Evolutionary conservation across 257 asterid species (phyloP).

Genomic region (Pogostemon cablin): DNA sequence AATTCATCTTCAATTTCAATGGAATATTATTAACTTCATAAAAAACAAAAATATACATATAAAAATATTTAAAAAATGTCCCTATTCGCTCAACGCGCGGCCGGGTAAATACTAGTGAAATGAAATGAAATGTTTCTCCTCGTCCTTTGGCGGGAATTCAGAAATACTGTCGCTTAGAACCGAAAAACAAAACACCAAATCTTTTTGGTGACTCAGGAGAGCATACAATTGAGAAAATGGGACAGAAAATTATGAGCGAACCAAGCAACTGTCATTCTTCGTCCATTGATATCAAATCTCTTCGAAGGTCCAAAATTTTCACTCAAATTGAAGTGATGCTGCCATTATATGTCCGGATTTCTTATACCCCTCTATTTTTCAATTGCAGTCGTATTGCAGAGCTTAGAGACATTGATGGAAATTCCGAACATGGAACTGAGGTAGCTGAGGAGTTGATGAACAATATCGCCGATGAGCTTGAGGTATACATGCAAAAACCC

Average conservation of each 20-base stretch:
- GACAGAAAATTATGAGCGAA: constrained; percentile 27
- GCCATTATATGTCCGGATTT: constrained; percentile 10
- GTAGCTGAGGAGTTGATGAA: constrained; percentile 46
- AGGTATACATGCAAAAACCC: constrained; percentile 41
- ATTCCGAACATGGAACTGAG: constrained; percentile 28
- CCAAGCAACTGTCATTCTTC: constrained; percentile 26
- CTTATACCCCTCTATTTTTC: not conserved
- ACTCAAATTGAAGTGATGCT: constrained; percentile 4
- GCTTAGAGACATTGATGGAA: constrained; percentile 47
- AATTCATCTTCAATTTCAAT: too few species aligned
- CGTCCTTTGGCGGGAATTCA: too few species aligned
- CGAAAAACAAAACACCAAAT: too few species aligned
- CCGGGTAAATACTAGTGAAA: too few species aligned
- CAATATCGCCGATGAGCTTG: constrained; percentile 47
- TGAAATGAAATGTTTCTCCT: too few species aligned
- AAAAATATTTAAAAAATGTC: too few species aligned
- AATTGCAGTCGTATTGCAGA: constrained; percentile 57
- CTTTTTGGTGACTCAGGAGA: not conserved
- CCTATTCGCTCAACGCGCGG: too few species aligned
- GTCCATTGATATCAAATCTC: constrained; percentile 29
- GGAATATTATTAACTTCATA: too few species aligned
- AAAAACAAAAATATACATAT: too few species aligned
- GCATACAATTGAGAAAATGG: not conserved
- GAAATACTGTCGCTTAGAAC: too few species aligned
- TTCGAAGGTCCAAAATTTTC: constrained; percentile 36